Conservation (phyloP, 139 green algal genomes). For the Edaphochlamys debaryana region DNA sequence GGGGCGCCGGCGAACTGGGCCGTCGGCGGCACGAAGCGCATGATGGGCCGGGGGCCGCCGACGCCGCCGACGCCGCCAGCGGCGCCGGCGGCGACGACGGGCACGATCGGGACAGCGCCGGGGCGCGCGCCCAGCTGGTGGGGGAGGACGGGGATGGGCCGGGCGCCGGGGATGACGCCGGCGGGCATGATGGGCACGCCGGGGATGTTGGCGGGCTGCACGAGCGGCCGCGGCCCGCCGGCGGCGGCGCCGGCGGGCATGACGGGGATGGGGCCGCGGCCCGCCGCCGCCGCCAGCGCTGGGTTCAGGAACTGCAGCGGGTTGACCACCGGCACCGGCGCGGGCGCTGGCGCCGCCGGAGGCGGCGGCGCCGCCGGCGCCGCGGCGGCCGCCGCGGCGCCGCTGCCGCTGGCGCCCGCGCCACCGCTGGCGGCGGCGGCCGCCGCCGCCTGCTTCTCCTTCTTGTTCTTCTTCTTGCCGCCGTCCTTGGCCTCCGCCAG, state of each 20-base stretch:
- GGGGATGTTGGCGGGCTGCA: neutral
- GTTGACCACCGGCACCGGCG: neutral
- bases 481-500: neutral
- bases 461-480: conserved; percentile 30
- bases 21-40: too few relatives aligned
- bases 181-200: neutral
- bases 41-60: too few relatives aligned
- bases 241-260: neutral
- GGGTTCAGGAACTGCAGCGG: neutral
- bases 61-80: too few relatives aligned
- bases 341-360: neutral
- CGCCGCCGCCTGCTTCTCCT: conserved; percentile 1
- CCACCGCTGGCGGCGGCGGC: neutral
- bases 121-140: too few relatives aligned
- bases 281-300: neutral
- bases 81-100: too few relatives aligned
- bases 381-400: neutral
- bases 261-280: neutral
- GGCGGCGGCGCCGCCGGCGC: neutral
- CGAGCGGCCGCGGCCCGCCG: neutral
- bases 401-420: neutral
- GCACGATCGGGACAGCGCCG: too few relatives aligned
- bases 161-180: neutral
- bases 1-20: too few relatives aligned
- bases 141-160: neutral